Evolutionary conservation across 129 eudicot species (phyloP).

Genomic region (Scalesia atractyloides): DNA sequence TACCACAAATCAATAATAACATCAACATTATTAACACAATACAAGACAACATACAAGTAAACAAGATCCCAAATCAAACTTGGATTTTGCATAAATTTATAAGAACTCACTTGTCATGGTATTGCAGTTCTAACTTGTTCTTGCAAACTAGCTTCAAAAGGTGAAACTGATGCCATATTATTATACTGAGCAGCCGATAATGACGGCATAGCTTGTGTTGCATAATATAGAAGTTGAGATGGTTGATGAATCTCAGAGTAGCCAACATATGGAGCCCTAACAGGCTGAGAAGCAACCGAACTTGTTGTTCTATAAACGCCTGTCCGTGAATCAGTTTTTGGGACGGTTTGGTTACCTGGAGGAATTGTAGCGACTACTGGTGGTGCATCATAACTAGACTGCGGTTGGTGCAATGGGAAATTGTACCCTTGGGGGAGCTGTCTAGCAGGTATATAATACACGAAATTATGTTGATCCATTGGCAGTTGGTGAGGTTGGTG

Average conservation of each 20-base stretch:
- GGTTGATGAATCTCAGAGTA: constrained; percentile 71
- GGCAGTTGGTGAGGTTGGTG: not conserved
- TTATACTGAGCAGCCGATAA: constrained; percentile 71
- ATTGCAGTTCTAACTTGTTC: constrained; percentile 51
- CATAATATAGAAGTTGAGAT: constrained; percentile 65
- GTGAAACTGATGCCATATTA: constrained; percentile 48
- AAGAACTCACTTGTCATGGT: constrained; percentile 42
- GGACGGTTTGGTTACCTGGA: constrained; percentile 31
- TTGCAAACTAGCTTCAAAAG: constrained; percentile 50
- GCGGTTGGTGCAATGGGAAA: constrained; percentile 50
- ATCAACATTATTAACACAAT: too few species aligned
- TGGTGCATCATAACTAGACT: constrained; percentile 21
- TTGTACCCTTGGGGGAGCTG: constrained; percentile 57
- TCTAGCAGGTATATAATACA: constrained; percentile 60
- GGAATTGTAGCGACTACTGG: constrained; percentile 25
- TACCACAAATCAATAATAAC: constrained; percentile 49
- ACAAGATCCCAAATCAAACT: constrained; percentile 29
- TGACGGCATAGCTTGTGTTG: constrained; percentile 53
- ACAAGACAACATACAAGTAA: constrained; percentile 20
- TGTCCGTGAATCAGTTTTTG: constrained; percentile 35
- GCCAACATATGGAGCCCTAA: constrained; percentile 55
- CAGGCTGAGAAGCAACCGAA: constrained; percentile 44
- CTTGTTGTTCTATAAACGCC: constrained; percentile 55
- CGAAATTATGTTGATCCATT: constrained; percentile 57
- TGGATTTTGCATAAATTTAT: constrained; percentile 53